These are phyloP conservation scores for Taphrina wiesneri DNA, from an alignment of 1,139 yeast species.

Conservation along the genomic window DNA sequence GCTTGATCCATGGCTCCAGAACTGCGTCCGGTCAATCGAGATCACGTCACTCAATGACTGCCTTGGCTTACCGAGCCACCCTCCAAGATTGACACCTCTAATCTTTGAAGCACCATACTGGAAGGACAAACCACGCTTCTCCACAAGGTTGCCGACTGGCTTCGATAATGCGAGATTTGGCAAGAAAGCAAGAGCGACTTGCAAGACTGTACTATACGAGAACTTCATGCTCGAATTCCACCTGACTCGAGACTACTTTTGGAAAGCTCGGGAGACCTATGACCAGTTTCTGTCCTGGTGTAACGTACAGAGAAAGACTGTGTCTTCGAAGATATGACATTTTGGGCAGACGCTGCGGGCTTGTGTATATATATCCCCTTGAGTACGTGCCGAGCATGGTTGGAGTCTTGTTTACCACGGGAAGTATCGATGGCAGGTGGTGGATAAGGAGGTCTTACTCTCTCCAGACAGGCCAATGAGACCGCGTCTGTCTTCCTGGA, in stretches of 20 bases:
- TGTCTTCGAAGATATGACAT: not conserved
- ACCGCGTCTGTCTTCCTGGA: not conserved
- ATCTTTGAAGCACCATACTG: constrained; percentile 36
- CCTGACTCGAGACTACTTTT: not conserved
- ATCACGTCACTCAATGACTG: not conserved
- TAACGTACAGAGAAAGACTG: not conserved
- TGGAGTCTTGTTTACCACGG: not conserved
- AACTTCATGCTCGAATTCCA: not conserved
- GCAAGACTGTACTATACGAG: not conserved
- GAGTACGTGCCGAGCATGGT: not conserved
- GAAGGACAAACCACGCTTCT: constrained; percentile 11
- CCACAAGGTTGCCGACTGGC: not conserved
- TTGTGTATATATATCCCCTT: not conserved
- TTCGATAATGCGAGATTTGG: not conserved
- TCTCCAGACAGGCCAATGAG: not conserved
- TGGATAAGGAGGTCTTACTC: not conserved
- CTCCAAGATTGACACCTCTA: constrained; percentile 83
- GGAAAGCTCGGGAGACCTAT: not conserved
- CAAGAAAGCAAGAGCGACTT: not conserved
- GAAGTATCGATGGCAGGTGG: not conserved
- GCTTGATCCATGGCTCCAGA: constrained; percentile 47
- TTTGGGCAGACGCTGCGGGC: not conserved
- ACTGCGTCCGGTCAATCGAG: constrained; percentile 55
- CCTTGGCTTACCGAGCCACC: constrained; percentile 65
- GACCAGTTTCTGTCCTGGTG: not conserved